Evolutionary conservation across 495 filamentous ascomycete species (phyloP).

Genomic region (Hypoxylon fuscum): DNA sequence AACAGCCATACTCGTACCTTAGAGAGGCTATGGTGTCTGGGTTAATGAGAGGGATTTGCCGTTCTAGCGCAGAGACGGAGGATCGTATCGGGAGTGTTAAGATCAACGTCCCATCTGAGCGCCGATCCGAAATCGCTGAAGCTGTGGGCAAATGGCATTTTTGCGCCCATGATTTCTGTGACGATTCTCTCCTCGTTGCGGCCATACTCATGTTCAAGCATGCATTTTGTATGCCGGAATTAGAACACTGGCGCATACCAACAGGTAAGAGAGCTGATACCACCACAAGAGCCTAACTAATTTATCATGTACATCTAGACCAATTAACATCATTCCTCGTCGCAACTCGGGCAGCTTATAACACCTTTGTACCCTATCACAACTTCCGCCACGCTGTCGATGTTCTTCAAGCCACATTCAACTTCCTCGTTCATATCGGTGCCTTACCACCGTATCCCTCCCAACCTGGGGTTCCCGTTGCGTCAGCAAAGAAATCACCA

Average conservation of each 20-base stretch:
- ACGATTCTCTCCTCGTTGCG: slow-evolving; percentile 85
- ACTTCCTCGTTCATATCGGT: slow-evolving; percentile 86
- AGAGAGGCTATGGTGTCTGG: slow-evolving; percentile 87
- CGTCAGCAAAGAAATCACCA: slow-evolving; percentile 58
- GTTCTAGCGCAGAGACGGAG: slow-evolving; percentile 61
- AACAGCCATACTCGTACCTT: slow-evolving; percentile 88
- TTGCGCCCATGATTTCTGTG: slow-evolving; percentile 84
- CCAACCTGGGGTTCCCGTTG: slow-evolving; percentile 20
- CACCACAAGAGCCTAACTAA: slow-evolving; percentile 24
- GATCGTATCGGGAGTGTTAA: slow-evolving; percentile 51
- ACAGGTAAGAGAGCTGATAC: slow-evolving; percentile 62
- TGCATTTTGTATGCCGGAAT: slow-evolving; percentile 80
- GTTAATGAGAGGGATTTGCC: slow-evolving; percentile 92
- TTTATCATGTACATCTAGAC: slow-evolving; percentile 51
- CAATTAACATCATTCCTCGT: slow-evolving; percentile 82
- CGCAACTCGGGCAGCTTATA: slow-evolving; percentile 87
- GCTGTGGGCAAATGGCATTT: slow-evolving; percentile 88
- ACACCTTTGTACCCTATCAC: slow-evolving; percentile 96
- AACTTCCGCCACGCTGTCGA: slow-evolving; percentile 98
- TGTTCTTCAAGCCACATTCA: slow-evolving; percentile 92
- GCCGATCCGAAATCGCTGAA: slow-evolving; percentile 67
- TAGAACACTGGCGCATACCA: slow-evolving; percentile 80
- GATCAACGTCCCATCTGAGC: slow-evolving; percentile 62
- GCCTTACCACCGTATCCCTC: slow-evolving; percentile 73
- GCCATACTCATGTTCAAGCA: slow-evolving; percentile 88